Base-by-base conservation (phyloP, 176 grass and related monocot species). In the Musa itinerans region DNA sequence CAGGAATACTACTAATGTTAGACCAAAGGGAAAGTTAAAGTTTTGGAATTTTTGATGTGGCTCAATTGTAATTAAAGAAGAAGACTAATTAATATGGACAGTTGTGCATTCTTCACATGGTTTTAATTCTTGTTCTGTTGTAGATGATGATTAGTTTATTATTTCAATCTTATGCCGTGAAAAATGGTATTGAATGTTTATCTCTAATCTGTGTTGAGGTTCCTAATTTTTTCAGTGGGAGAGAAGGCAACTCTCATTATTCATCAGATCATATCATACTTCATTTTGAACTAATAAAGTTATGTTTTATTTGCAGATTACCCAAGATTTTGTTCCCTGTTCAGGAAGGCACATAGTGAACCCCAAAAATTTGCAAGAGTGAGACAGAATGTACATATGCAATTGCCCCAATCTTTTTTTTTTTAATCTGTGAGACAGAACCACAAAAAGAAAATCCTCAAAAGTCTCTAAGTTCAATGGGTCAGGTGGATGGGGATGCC, bases 251-350 rank as follows among this genome's bases (percentile, higher is more conserved):
- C 34, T 15, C 22, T 70, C 26, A 19, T 19, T 9, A 20, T 20
- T 70, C 6, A 70, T 70, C 8, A 5, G 29, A 34, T 70, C 5
- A 8, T 50, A 43, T 19, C 26, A 50, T 70, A n/a, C 17, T 70
- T 50, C 1, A 3, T 16, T 0, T n/a, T 70, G 12, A 8, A n/a
- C 15, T 61, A 17, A 21, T 25, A 72, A 43, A 73, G 17, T 73
- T 83, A 10, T 74, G 9, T 83, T 23, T 80, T 16, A 24, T 84
- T 54, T 63, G n/a, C 13, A 61, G n/a, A 61, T 15, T 3, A 20
- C 4, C 57, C 17, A 61, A 61, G n/a, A n/a, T 61, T 43, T 43
- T 61, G 57, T 17, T 19, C 5, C 57, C 57, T 21, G 4, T 43
- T n/a, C 2, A 58, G 13, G 14, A 43, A 61, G 57, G 57, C 8